Evolutionary conservation across 805 yeast species (phyloP).

Genomic region (Kodamaea laetipori): DNA sequence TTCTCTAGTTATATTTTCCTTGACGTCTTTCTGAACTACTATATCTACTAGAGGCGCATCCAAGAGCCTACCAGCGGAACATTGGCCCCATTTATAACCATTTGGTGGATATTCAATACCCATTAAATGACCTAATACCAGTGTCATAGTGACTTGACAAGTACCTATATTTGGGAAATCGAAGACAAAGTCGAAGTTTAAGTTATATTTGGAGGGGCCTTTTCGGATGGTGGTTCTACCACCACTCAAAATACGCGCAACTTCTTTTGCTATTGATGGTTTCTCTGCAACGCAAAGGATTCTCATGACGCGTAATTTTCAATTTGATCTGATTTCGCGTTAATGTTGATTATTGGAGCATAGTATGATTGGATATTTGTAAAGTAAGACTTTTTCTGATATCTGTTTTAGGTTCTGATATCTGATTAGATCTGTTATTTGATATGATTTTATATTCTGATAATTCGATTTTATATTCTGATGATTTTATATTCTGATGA

Average conservation of each 20-base stretch:
- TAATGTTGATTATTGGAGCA: too few relatives aligned
- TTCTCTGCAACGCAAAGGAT: conserved; percentile 96
- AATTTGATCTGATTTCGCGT: background rate
- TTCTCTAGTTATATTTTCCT: conserved; percentile 66
- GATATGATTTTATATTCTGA: background rate
- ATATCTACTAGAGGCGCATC: conserved; percentile 62
- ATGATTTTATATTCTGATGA: too few relatives aligned
- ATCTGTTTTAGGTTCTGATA: background rate
- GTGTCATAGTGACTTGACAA: conserved; percentile 86
- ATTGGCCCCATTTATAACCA: conserved; percentile 64
- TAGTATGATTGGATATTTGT: background rate
- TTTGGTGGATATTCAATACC: conserved; percentile 60
- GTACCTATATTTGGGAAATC: conserved; percentile 61
- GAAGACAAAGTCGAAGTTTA: conserved; percentile 77
- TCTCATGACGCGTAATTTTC: conserved; percentile 46
- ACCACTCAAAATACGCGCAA: conserved; percentile 74
- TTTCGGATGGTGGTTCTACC: conserved; percentile 54
- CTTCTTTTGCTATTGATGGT: conserved; percentile 89
- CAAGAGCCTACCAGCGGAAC: conserved; percentile 65
- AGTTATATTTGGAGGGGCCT: conserved; percentile 61
- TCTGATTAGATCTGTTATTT: background rate
- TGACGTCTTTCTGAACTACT: conserved; percentile 47
- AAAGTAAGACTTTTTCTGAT: background rate
- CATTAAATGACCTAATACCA: conserved; percentile 85
- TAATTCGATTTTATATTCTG: too few relatives aligned